Evolutionary conservation across 192 early-diverging fungal species (phyloP).

Genomic region (Rhizophlyctis rosea): DNA sequence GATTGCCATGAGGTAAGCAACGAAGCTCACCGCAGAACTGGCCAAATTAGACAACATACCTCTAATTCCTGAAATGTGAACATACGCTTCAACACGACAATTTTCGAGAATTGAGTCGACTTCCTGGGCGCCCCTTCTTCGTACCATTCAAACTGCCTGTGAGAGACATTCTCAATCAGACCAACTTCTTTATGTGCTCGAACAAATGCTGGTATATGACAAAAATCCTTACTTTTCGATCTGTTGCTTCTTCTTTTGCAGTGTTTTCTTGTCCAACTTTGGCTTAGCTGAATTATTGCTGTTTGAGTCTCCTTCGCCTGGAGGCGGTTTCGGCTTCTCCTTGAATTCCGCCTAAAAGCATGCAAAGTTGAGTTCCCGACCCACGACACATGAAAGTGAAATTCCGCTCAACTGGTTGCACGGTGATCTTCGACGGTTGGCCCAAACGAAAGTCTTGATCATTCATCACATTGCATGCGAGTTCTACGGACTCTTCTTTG

Average conservation of each 20-base stretch:
- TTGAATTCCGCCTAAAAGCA: slow-evolving; percentile 74
- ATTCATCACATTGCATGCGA: slow-evolving; percentile 84
- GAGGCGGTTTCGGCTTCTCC: slow-evolving; percentile 54
- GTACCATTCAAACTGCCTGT: slow-evolving; percentile 88
- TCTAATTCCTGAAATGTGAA: slow-evolving; percentile 86
- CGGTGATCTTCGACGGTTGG: slow-evolving; percentile 60
- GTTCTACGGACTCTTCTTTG: slow-evolving; percentile 81
- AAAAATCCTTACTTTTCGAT: slow-evolving; percentile 64
- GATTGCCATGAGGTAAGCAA: slow-evolving; percentile 8
- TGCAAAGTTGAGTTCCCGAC: neutral
- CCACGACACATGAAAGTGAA: neutral
- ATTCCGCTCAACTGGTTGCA: slow-evolving; percentile 34
- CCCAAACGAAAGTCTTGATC: slow-evolving; percentile 77
- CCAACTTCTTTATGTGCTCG: neutral
- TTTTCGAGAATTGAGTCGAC: slow-evolving; percentile 70
- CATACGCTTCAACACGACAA: slow-evolving; percentile 95
- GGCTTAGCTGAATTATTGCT: neutral
- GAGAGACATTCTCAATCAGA: neutral
- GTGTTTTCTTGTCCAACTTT: slow-evolving; percentile 40
- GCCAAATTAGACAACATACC: slow-evolving; percentile 39
- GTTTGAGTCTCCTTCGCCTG: neutral
- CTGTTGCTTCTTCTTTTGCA: slow-evolving; percentile 50
- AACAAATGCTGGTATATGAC: neutral
- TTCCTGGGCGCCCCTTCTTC: slow-evolving; percentile 67
- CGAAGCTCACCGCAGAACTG: neutral